Evolutionary conservation across 2,329 filamentous ascomycete species (phyloP).

Genomic region (Aureobasidium sp.): DNA sequence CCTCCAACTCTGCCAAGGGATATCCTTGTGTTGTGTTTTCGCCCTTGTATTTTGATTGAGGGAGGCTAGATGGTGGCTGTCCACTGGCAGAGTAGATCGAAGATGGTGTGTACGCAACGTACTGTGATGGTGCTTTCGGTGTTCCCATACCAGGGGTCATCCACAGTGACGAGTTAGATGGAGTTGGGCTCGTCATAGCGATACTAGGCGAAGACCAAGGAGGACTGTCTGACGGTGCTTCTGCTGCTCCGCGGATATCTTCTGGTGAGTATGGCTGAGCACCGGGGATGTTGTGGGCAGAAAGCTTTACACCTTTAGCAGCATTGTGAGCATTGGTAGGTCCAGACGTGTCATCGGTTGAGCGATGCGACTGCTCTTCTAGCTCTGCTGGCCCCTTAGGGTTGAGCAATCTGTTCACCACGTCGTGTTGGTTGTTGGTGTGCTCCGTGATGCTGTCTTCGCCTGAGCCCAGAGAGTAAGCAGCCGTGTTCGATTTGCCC

Average conservation of each 20-base stretch:
- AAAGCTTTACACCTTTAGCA: no score
- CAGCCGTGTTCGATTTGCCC: background rate
- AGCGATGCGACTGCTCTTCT: background rate
- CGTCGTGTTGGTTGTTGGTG: background rate
- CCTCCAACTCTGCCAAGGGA: conserved; percentile 5
- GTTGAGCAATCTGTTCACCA: background rate
- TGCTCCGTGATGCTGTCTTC: background rate
- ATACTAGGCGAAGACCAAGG: background rate
- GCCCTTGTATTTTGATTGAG: background rate
- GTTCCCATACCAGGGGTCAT: background rate
- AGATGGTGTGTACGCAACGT: background rate
- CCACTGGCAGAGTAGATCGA: background rate
- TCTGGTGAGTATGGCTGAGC: background rate
- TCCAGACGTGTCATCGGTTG: background rate
- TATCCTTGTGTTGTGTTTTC: background rate
- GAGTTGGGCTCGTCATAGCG: background rate
- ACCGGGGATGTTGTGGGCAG: background rate
- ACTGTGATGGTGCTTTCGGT: background rate
- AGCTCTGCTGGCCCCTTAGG: background rate
- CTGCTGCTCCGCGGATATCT: conserved; percentile 3
- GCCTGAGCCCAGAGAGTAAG: background rate
- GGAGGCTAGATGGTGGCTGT: conserved; percentile 10
- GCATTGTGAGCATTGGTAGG: background rate
- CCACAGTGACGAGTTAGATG: conserved; percentile 7
- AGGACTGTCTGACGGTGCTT: background rate